A percentile compares a stretch with the other conserved stretches of the same genome.
These are phyloP conservation scores for Thozetella sp. DNA, from an alignment of 495 filamentous ascomycete species.

Conservation along the genomic window DNA sequence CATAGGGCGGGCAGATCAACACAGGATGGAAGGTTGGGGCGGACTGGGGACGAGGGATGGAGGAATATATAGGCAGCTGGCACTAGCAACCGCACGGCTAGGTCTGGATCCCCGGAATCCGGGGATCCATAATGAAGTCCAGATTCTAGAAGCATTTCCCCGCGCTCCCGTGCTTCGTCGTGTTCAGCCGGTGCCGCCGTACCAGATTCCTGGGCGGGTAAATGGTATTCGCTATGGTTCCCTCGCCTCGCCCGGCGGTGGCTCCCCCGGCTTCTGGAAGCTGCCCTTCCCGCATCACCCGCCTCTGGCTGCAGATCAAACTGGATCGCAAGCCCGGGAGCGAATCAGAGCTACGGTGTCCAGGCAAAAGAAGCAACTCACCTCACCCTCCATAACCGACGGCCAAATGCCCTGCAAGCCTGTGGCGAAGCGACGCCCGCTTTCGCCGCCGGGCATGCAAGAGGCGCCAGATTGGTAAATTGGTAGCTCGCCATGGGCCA, in stretches of 20 bases:
- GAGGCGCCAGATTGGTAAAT: too few relatives aligned
- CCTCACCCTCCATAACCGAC: too few relatives aligned
- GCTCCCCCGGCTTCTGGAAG: not conserved
- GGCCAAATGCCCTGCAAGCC: too few relatives aligned
- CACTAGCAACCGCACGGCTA: not conserved
- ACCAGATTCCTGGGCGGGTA: not conserved
- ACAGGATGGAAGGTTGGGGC: not conserved
- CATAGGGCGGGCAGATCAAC: not conserved
- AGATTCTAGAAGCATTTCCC: slow-evolving; percentile 1
- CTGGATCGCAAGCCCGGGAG: not conserved
- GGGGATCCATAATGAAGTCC: not conserved
- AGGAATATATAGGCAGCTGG: slow-evolving; percentile 4
- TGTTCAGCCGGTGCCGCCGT: slow-evolving; percentile 9
- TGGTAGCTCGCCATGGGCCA: too few relatives aligned
- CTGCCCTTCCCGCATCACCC: not conserved
- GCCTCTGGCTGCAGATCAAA: not conserved
- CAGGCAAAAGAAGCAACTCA: too few relatives aligned
- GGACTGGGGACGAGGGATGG: not conserved
- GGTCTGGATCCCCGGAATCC: not conserved
- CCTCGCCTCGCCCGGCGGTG: too few relatives aligned
- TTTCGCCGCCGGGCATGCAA: too few relatives aligned
- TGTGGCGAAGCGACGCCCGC: too few relatives aligned
- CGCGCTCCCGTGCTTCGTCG: not conserved
- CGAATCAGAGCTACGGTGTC: not conserved
- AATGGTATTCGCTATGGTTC: not conserved